Base-by-base conservation (phyloP, 257 asterid species). In the Euphrasia confusa region DNA sequence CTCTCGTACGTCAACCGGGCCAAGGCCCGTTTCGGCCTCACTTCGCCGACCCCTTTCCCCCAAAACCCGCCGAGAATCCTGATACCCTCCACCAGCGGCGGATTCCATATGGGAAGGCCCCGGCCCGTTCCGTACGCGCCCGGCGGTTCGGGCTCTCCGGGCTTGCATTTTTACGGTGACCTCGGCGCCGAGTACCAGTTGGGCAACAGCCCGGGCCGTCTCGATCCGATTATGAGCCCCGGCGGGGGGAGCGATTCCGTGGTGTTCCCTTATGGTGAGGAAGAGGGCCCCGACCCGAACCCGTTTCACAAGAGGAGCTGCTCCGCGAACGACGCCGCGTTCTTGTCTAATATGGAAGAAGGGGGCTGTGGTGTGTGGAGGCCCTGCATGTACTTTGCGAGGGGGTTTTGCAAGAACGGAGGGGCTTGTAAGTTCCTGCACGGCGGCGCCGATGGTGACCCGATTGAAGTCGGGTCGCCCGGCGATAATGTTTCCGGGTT, bases 381-480 rank as follows among this genome's bases (percentile, higher is more conserved):
- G 69, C 95, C 95, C 15, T 90, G 96, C 81, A 74, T 84, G 82
- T 90, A 84, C 73, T 90, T 44, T 47, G 87, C 95, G 0, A 79
- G 84, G 56, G 97, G 97, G 2, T 84, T 82, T 45, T 89, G 97
- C 67, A 86, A 89, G 75, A 84, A 89, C 42, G 97, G 95, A 0
- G 68, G 66, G 26, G 66, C 63, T 69, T 87, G 96, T 40, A 85
- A 83, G 73, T 90, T 87, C 72, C 12, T 72, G 70, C 97, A 90
- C 72, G 79, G 69, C 62, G 75, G 27, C 2, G 24, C 24, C 24
- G 58, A 84, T 67, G 79, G 69, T 61, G 82, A 74, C 35, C 61
- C 67, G 32, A 24, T 55, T 60, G 83, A 75, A 60, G 75, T 74
- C 24, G 95, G 89, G n/a, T 87, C 96, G 7, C 95, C 95, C 1